Evolutionary conservation across 2,329 filamentous ascomycete species (phyloP).

Genomic region (Claviceps digitariae): DNA sequence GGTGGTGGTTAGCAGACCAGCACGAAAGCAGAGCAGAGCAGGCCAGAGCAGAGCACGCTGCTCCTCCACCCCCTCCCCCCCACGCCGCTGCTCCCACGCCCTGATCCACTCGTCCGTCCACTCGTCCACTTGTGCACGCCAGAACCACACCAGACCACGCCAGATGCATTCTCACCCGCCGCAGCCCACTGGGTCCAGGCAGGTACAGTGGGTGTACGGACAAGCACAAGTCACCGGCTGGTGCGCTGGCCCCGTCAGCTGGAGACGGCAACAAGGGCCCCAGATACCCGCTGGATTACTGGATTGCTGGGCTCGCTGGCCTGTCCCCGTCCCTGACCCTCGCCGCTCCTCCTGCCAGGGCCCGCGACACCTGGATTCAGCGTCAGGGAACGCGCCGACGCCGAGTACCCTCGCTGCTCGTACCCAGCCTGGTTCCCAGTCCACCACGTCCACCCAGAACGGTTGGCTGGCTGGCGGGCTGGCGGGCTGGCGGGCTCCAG

Average conservation of each 20-base stretch:
- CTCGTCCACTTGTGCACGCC: background rate
- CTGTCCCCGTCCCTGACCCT: background rate
- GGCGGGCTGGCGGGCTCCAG: no score
- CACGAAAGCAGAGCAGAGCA: no score
- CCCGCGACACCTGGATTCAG: background rate
- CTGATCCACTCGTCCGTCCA: no score
- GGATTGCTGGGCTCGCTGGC: background rate
- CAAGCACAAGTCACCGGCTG: constrained; percentile 1
- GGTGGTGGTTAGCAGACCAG: background rate
- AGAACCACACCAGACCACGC: no score
- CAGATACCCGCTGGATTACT: background rate
- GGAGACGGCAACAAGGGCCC: background rate
- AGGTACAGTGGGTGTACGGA: background rate
- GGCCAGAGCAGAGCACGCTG: no score
- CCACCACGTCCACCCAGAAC: no score
- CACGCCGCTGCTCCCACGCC: background rate
- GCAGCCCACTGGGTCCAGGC: background rate
- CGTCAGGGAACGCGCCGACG: background rate
- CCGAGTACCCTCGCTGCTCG: background rate
- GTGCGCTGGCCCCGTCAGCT: background rate
- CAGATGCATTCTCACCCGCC: background rate
- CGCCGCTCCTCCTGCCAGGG: constrained; percentile 3
- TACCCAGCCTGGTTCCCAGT: background rate
- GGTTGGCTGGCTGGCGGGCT: background rate
- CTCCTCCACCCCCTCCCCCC: no score